phyloP scores from a whole-genome alignment of 2,329 filamentous ascomycete species.

The Nothopassalora personata region DNA sequence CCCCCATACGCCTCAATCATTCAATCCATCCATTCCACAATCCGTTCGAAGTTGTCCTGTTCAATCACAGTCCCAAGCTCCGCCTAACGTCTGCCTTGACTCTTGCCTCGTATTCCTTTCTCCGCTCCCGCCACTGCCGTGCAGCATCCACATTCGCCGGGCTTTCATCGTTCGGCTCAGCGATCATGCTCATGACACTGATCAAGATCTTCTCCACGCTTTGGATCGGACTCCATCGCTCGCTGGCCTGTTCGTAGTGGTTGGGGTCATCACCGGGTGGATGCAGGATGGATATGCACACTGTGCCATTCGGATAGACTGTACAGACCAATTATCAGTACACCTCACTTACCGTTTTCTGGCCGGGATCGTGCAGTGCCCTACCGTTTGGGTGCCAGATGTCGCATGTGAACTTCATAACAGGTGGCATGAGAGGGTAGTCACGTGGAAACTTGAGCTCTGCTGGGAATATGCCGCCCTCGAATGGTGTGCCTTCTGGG shows the following conservation, averaged over 20 bases:
- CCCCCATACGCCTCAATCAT: conserved; percentile 4
- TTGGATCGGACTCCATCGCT: conserved; percentile 95
- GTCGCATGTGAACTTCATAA: conserved; percentile 90
- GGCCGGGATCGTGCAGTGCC: neutral
- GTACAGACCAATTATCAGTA: neutral
- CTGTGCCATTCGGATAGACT: conserved; percentile 89
- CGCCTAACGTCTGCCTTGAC: conserved; percentile 77
- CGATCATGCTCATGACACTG: conserved; percentile 96
- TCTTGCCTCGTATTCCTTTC: conserved; percentile 76
- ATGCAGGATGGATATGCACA: conserved; percentile 98
- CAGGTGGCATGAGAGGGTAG: conserved; percentile 92
- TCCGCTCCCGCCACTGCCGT: conserved; percentile 87
- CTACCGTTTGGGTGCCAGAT: conserved; percentile 95
- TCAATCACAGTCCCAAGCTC: conserved; percentile 64
- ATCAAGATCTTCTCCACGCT: conserved; percentile 97
- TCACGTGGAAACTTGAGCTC: conserved; percentile 93
- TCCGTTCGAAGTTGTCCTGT: neutral
- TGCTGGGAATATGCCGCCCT: conserved; percentile 90
- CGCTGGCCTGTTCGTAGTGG: conserved; percentile 93
- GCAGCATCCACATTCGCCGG: conserved; percentile 95
- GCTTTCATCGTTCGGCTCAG: conserved; percentile 93
- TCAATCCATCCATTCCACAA: neutral
- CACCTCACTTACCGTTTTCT: neutral
- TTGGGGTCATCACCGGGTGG: conserved; percentile 95
- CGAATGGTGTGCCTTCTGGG: conserved; percentile 90